Evolutionary conservation across 2,329 filamentous ascomycete species (phyloP), one percentile per base, ranked within the genome.

Genomic region (Sporothrix pseudoabietina): DNA sequence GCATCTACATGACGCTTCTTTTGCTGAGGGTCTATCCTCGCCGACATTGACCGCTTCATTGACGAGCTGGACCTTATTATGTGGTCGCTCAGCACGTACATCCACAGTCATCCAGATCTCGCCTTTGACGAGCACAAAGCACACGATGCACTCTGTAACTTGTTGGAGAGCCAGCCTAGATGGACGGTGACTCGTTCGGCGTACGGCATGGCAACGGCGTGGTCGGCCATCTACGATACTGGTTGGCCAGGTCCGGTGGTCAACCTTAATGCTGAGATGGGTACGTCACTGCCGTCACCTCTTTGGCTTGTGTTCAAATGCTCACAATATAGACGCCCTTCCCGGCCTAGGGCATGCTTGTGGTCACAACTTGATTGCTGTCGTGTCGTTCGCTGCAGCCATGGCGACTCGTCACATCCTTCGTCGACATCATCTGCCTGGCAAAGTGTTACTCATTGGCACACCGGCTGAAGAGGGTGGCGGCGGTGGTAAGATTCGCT

Each of bases 401-500:
- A 30, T 71, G 7, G 55, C 32, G 12, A 63, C 59, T 4, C 35
- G 32, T 8, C 9, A 39, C 19, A 22, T 39, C 32, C 57, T 61
- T n/a, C 55, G 26, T 9, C 41, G 41, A 16, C 69, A 63, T 30
- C 30, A 8, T 30, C 41, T 71, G 8, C 69, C 69, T 6, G 69
- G 69, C 16, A 49, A 41, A 7, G 57, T 71, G 4, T 41, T 47
- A 12, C 41, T 71, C 26, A 49, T 71, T 55, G 69, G 69, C 6
- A 63, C 69, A 57, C 69, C 69, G 3, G 55, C 69, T 16, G 69
- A 71, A 52, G 69, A 71, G 12, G 44, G 41, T 26, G 69, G 55
- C 22, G 69, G 69, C 1, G 69, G 69, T 26, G 69, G 69, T 10
- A 71, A 71, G 69, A 71, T 71, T 39, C 30, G 57, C 16, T 71